Evolutionary conservation across 179 eudicot species (phyloP).

Genomic region (Camellia oleifera): DNA sequence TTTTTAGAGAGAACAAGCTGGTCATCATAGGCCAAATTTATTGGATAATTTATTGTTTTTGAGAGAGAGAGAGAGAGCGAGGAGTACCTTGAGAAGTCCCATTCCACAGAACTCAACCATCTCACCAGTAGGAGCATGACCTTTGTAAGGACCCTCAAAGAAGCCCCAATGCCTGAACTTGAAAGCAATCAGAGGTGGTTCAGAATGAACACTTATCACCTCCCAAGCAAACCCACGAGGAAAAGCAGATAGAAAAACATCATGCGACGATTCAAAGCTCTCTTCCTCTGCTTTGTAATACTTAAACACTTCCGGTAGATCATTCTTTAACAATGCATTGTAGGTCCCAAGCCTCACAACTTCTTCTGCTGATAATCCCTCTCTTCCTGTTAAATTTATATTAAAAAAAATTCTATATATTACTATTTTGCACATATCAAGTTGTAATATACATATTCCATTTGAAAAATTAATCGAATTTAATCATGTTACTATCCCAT

Average conservation of each 20-base stretch:
- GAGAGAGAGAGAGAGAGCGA: not conserved
- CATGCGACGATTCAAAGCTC: conserved; percentile 71
- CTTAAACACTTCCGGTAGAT: conserved; percentile 52
- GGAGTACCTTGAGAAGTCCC: conserved; percentile 53
- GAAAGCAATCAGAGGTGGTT: conserved; percentile 65
- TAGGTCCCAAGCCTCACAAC: conserved; percentile 58
- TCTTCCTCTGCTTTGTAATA: conserved; percentile 74
- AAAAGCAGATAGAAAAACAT: conserved; percentile 52
- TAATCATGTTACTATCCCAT: too few relatives aligned
- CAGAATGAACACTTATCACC: conserved; percentile 59
- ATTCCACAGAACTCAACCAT: conserved; percentile 68
- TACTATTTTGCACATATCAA: too few relatives aligned
- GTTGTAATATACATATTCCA: too few relatives aligned
- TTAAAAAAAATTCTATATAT: too few relatives aligned
- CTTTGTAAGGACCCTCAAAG: conserved; percentile 79
- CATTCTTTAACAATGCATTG: conserved; percentile 60
- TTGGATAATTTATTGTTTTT: not conserved
- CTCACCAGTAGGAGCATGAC: conserved; percentile 69
- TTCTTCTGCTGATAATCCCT: conserved; percentile 70
- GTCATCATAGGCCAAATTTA: too few relatives aligned
- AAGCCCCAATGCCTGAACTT: conserved; percentile 89
- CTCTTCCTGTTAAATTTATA: conserved; percentile 39
- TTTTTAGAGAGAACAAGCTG: too few relatives aligned
- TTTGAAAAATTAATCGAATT: too few relatives aligned
- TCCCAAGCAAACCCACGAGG: conserved; percentile 93